Evolutionary conservation across 257 asterid genomes (phyloP).

Genomic region (Capsicum chinense): DNA sequence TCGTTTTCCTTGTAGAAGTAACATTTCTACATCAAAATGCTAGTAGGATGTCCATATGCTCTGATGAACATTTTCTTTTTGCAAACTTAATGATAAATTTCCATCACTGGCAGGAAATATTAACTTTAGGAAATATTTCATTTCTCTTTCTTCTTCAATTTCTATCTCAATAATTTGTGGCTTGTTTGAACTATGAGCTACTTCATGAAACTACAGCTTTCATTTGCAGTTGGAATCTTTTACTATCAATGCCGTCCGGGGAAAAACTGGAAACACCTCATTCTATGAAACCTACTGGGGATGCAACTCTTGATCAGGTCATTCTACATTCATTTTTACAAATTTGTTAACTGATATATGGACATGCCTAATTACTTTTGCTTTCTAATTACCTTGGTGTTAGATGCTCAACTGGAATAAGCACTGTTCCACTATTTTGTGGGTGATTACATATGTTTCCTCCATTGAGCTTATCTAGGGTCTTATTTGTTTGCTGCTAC

Average conservation of each 20-base stretch:
- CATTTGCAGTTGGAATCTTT: conserved; percentile 80
- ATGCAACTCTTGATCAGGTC: conserved; percentile 81
- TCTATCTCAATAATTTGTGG: neutral
- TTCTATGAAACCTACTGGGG: conserved; percentile 74
- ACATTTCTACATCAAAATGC: neutral
- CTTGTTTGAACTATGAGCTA: conserved; percentile 25
- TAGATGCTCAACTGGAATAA: conserved; percentile 1
- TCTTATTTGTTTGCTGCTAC: neutral
- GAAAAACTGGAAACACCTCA: conserved; percentile 73
- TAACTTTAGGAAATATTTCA: neutral
- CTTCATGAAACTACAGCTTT: conserved; percentile 38
- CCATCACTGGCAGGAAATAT: conserved; percentile 1
- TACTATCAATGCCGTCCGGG: conserved; percentile 89
- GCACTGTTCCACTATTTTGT: conserved; percentile 17
- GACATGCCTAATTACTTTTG: neutral
- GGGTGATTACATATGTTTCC: neutral
- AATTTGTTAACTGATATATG: neutral
- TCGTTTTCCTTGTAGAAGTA: neutral
- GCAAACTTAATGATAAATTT: conserved; percentile 5
- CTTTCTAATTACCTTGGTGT: neutral
- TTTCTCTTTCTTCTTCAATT: conserved; percentile 3
- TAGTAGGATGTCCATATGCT: neutral
- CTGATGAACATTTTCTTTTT: neutral
- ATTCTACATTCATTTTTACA: neutral
- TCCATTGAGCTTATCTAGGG: neutral